Conservation (phyloP, 345 rosid species). For the Passiflora organensis region DNA sequence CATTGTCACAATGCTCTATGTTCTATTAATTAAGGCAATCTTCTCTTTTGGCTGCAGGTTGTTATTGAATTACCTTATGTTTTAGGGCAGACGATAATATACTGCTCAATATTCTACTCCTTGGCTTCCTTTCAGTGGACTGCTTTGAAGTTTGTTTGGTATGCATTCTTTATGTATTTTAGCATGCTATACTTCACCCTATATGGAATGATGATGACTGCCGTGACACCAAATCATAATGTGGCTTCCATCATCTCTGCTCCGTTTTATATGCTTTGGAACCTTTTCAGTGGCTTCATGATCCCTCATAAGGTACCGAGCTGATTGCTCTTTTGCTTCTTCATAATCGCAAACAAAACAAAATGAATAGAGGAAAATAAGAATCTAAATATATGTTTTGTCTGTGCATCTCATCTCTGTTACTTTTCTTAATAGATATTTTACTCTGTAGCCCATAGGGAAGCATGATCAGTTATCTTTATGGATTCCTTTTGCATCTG, state of each 20-base stretch:
- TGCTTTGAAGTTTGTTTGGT: conserved; percentile 75
- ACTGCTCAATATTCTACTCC: conserved; percentile 77
- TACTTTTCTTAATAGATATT: too few species aligned
- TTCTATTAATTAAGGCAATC: not conserved
- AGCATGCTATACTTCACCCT: conserved; percentile 85
- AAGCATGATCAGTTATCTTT: too few species aligned
- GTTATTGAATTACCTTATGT: conserved; percentile 93
- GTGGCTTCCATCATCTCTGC: conserved; percentile 89
- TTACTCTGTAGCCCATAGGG: too few species aligned
- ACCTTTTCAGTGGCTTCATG: conserved; percentile 97
- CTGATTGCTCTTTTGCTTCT: not conserved
- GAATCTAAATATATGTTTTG: too few species aligned
- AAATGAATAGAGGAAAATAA: not conserved
- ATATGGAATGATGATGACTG: conserved; percentile 98
- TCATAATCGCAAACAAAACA: not conserved
- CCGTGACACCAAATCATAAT: conserved; percentile 91
- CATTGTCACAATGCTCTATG: not conserved
- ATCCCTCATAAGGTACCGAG: conserved; percentile 79
- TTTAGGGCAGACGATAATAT: conserved; percentile 63
- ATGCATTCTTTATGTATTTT: conserved; percentile 87
- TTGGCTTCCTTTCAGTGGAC: conserved; percentile 91
- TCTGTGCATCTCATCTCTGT: too few species aligned
- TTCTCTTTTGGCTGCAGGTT: conserved; percentile 44
- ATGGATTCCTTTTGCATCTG: too few species aligned
- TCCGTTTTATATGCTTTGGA: conserved; percentile 98